These are phyloP conservation scores for Coniochaeta prunicola DNA, from an alignment of 2,329 filamentous ascomycete genomes.

Conservation along the genomic window DNA sequence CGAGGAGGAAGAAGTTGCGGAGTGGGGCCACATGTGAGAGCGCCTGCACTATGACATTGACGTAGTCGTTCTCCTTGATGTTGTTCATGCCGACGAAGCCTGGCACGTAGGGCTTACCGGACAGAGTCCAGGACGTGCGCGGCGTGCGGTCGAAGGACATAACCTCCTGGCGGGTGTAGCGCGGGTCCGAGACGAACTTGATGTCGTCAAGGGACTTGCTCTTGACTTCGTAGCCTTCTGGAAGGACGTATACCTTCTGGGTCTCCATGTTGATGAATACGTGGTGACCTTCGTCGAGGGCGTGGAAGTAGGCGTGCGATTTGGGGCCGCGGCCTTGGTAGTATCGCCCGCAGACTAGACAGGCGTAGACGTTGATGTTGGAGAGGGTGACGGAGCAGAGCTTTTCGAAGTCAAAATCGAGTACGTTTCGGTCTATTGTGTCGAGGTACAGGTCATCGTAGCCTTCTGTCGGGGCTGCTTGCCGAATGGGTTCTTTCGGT, in stretches of 20 bases:
- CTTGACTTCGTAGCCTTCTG: conserved; percentile 93
- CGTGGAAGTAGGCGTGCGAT: conserved; percentile 96
- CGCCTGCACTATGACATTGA: conserved; percentile 90
- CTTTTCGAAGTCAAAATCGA: conserved; percentile 99
- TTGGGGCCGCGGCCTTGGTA: conserved; percentile 90
- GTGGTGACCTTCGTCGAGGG: conserved; percentile 90
- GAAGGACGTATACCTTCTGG: conserved; percentile 83
- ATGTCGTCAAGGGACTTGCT: conserved; percentile 95
- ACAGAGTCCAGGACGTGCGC: conserved; percentile 65
- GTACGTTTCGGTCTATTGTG: conserved; percentile 84
- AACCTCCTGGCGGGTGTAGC: conserved; percentile 75
- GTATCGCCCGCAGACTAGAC: conserved; percentile 95
- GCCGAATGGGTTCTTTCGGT: conserved; percentile 49
- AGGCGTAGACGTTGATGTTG: conserved; percentile 98
- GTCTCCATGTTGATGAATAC: conserved; percentile 97
- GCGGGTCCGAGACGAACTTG: conserved; percentile 93
- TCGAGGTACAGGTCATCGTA: conserved; percentile 97
- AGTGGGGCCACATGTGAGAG: conserved; percentile 84
- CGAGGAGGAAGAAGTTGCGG: conserved; percentile 85
- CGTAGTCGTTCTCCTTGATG: conserved; percentile 98
- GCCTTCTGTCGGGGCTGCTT: conserved; percentile 73
- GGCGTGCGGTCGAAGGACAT: conserved; percentile 64
- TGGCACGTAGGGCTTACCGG: conserved; percentile 79
- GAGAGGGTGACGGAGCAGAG: conserved; percentile 92
- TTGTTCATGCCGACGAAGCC: conserved; percentile 99